Evolutionary conservation across 2,329 filamentous ascomycete genomes (phyloP).

Genomic region (Emergomyces africanus): DNA sequence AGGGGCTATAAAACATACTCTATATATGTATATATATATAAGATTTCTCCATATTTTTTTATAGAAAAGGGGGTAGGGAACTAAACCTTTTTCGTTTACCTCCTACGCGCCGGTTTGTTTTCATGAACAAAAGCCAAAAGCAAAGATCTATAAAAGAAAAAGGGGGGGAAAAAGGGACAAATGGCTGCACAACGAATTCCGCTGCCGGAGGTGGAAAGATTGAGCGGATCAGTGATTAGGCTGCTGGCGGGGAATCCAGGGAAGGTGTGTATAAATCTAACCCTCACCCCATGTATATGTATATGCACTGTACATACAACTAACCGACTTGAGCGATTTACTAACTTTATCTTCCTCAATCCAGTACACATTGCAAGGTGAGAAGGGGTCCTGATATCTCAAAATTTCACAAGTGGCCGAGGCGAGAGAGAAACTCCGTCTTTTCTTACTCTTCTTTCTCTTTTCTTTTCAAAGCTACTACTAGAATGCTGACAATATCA

Average conservation of each 20-base stretch:
- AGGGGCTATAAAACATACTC: neutral
- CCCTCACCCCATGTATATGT: neutral
- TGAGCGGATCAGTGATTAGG: slow-evolving; percentile 66
- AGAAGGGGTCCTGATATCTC: slow-evolving; percentile 2
- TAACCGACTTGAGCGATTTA: neutral
- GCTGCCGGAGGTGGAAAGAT: slow-evolving; percentile 61
- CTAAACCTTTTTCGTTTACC: neutral
- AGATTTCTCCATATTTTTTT: neutral
- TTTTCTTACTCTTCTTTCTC: no score
- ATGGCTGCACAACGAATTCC: slow-evolving; percentile 52
- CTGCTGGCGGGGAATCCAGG: slow-evolving; percentile 84
- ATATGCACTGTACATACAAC: neutral
- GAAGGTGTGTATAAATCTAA: slow-evolving; percentile 42
- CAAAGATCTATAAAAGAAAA: neutral
- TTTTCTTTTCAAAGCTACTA: neutral
- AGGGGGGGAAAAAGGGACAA: neutral
- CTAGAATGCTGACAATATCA: neutral
- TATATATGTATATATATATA: no score
- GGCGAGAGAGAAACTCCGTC: neutral
- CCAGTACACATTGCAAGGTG: slow-evolving; percentile 48
- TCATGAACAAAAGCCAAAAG: neutral
- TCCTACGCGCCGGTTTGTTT: neutral
- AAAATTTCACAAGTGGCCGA: neutral
- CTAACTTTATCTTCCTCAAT: neutral
- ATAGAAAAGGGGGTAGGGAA: neutral